Evolutionary conservation across 495 filamentous ascomycete species (phyloP).

Genomic region (Trichocladium uniseriatum): DNA sequence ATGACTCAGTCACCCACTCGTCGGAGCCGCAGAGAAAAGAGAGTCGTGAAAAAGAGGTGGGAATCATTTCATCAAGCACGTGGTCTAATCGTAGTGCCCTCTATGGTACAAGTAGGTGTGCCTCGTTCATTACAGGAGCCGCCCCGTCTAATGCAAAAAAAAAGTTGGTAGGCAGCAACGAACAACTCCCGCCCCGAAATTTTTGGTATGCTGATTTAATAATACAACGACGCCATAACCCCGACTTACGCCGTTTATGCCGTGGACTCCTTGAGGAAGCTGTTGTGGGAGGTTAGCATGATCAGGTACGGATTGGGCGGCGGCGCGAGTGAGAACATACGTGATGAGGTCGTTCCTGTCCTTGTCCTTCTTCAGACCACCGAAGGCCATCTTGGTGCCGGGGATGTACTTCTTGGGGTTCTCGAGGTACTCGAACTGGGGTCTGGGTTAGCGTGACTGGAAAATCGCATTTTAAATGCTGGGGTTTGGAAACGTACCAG

Average conservation of each 20-base stretch:
- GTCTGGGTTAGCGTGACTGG: neutral
- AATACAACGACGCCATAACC: constrained; percentile 9
- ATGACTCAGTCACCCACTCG: too few relatives aligned
- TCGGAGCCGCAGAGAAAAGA: too few relatives aligned
- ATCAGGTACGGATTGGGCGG: neutral
- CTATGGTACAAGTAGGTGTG: constrained; percentile 14
- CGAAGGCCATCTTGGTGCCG: constrained; percentile 99
- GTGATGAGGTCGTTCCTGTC: constrained; percentile 99
- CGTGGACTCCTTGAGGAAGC: constrained; percentile 57
- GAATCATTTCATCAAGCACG: constrained; percentile 14
- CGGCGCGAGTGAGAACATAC: constrained; percentile 46
- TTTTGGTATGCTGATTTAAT: constrained; percentile 1
- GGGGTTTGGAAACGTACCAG: constrained; percentile 52
- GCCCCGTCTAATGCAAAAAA: constrained; percentile 20
- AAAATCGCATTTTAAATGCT: neutral
- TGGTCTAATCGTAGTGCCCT: constrained; percentile 11
- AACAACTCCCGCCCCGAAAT: neutral
- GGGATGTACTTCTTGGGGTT: constrained; percentile 69
- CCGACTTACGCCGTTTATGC: constrained; percentile 34
- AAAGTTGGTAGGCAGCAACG: neutral
- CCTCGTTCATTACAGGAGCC: constrained; percentile 8
- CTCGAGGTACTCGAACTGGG: constrained; percentile 45
- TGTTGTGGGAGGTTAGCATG: too few relatives aligned
- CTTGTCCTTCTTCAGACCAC: constrained; percentile 99
- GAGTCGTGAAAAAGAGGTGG: neutral